phyloP scores from a whole-genome alignment of 768 basidiomycete genomes.

The Lactarius akahatsu region DNA sequence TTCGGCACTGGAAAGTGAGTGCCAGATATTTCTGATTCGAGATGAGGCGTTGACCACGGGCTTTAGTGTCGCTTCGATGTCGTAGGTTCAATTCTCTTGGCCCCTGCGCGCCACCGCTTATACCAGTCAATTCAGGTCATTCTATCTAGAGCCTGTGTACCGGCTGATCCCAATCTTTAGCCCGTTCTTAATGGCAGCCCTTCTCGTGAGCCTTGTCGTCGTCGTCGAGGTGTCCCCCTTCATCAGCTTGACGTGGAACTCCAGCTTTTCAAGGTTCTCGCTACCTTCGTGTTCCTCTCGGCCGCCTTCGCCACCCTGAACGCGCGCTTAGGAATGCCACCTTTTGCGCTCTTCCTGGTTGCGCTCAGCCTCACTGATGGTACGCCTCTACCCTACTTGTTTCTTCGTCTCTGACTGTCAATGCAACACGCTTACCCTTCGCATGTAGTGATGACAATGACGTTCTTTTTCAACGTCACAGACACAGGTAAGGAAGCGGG shows the following conservation, averaged over 20 bases:
- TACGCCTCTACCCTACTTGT: constrained; percentile 32
- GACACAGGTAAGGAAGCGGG: constrained; percentile 56
- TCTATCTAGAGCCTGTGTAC: constrained; percentile 87
- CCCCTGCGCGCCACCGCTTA: not conserved
- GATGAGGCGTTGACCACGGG: not conserved
- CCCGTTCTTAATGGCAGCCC: constrained; percentile 77
- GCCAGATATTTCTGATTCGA: not conserved
- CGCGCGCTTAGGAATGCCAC: constrained; percentile 62
- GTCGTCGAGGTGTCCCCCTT: not conserved
- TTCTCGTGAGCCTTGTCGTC: constrained; percentile 50
- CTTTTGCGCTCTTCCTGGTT: constrained; percentile 78
- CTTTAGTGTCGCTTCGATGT: constrained; percentile 31
- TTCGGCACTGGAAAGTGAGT: constrained; percentile 83
- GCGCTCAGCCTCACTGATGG: constrained; percentile 74
- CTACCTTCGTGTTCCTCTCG: constrained; percentile 76
- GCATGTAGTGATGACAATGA: constrained; percentile 68
- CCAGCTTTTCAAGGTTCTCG: constrained; percentile 79
- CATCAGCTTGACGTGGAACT: not conserved
- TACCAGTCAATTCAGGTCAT: constrained; percentile 77
- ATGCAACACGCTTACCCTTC: not conserved
- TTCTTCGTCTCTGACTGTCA: constrained; percentile 7
- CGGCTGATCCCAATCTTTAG: constrained; percentile 83
- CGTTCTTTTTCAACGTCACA: constrained; percentile 81
- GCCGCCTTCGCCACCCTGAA: constrained; percentile 69
- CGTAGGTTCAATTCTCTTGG: constrained; percentile 22